A percentile compares a stretch with the other conserved stretches of the same genome.
phyloP scores from a whole-genome alignment of 169 alveolate genomes.

The Eimeria falciformis region DNA sequence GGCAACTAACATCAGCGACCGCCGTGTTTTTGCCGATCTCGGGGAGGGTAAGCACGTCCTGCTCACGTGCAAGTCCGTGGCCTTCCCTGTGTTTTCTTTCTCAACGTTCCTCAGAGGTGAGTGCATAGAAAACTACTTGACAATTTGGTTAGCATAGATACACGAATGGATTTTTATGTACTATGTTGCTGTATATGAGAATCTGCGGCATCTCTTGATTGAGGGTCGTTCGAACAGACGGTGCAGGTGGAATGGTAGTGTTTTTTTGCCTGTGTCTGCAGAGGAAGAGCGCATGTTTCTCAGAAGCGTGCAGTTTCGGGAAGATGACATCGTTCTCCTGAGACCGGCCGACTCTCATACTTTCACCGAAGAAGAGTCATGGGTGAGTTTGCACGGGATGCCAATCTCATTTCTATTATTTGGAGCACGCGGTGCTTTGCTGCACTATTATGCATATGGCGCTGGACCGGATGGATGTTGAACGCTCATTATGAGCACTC shows the following conservation, averaged over 20 bases:
- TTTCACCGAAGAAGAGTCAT: conserved; percentile 62
- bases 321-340: conserved; percentile 76
- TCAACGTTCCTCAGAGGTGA: conserved; percentile 65
- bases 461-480: no score
- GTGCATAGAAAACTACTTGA: neutral
- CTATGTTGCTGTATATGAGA: no score
- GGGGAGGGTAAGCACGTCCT: conserved; percentile 75
- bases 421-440: neutral
- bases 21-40: conserved; percentile 72
- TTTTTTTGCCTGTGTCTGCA: neutral
- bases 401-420: neutral
- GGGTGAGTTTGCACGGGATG: conserved; percentile 10
- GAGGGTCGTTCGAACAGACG: neutral
- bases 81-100: conserved; percentile 74
- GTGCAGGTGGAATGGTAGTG: neutral
- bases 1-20: conserved; percentile 72
- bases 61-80: conserved; percentile 72
- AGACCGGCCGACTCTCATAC: conserved; percentile 69
- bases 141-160: no score
- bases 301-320: conserved; percentile 76
- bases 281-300: conserved; percentile 77
- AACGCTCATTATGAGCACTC: no score
- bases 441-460: no score
- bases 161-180: no score
- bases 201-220: no score